These are phyloP conservation scores for Pseudogymnoascus sp. DNA, from an alignment of 2,329 filamentous ascomycete genomes.

Conservation along the genomic window DNA sequence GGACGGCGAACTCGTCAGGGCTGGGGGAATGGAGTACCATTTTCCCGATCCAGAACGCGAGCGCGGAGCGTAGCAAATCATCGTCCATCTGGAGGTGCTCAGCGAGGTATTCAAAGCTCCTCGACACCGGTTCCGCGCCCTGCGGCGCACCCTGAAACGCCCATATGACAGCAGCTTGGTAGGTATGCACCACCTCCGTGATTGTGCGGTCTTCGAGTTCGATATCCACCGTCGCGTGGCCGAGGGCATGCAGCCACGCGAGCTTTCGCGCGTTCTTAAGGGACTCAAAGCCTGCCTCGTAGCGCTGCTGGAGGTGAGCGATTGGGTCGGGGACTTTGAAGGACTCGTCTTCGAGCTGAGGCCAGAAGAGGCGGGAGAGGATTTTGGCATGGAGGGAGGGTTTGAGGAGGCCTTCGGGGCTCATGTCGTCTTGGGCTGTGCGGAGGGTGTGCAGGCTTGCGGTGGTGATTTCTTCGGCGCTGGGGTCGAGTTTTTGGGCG, in stretches of 20 bases:
- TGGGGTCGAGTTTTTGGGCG: slow-evolving; percentile 35
- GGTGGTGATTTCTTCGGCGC: slow-evolving; percentile 23
- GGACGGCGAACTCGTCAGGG: slow-evolving; percentile 55
- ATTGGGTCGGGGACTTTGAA: slow-evolving; percentile 59
- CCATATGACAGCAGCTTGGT: slow-evolving; percentile 82
- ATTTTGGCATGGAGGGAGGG: slow-evolving; percentile 70
- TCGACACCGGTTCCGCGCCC: slow-evolving; percentile 25
- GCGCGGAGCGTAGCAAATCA: slow-evolving; percentile 58
- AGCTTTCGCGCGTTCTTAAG: slow-evolving; percentile 81
- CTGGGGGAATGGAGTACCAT: slow-evolving; percentile 53
- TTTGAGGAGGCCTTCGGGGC: slow-evolving; percentile 25
- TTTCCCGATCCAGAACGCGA: slow-evolving; percentile 66
- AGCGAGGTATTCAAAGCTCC: slow-evolving; percentile 47
- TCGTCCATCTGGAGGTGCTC: slow-evolving; percentile 62
- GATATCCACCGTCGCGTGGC: slow-evolving; percentile 71
- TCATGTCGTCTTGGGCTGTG: slow-evolving; percentile 29
- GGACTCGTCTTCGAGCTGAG: slow-evolving; percentile 62
- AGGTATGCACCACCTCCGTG: slow-evolving; percentile 66
- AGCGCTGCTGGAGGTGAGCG: slow-evolving; percentile 55
- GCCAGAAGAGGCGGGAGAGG: slow-evolving; percentile 90
- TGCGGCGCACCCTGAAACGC: slow-evolving; percentile 54
- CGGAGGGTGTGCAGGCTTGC: slow-evolving; percentile 17
- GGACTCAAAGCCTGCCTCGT: slow-evolving; percentile 67
- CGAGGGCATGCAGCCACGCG: slow-evolving; percentile 78
- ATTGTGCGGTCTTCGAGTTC: slow-evolving; percentile 75